A percentile compares a stretch with the other conserved stretches of the same genome.
phyloP scores from a whole-genome alignment of 2,329 filamentous ascomycete genomes.

The Talaromyces sp. region DNA sequence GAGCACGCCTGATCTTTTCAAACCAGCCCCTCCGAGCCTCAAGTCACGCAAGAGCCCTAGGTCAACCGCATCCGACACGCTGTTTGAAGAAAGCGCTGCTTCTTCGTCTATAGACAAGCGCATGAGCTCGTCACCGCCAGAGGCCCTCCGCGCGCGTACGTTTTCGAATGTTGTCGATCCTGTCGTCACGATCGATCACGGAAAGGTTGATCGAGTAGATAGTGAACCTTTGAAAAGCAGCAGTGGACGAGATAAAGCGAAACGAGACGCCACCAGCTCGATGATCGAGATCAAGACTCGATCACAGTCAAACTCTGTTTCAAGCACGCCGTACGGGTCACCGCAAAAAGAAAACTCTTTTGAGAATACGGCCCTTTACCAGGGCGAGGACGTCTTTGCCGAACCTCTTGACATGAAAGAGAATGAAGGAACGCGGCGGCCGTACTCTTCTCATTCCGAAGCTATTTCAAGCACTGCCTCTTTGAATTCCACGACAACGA shows the following conservation, averaged over 20 bases:
- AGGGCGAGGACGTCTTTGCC: constrained; percentile 44
- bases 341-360: constrained; percentile 33
- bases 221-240: constrained; percentile 51
- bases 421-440: constrained; percentile 15
- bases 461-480: constrained; percentile 16
- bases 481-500: constrained; percentile 5
- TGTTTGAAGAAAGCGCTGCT: constrained; percentile 16
- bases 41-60: constrained; percentile 25
- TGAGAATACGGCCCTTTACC: constrained; percentile 30
- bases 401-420: constrained; percentile 34
- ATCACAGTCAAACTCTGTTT: constrained; percentile 53
- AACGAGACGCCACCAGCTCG: constrained; percentile 55
- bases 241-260: constrained; percentile 30
- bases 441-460: constrained; percentile 24
- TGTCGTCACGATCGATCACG: constrained; percentile 61
- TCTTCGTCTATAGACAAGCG: constrained; percentile 27
- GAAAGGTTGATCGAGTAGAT: constrained; percentile 61
- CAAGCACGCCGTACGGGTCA: constrained; percentile 43
- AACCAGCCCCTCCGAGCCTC: constrained; percentile 18
- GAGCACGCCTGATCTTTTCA: constrained; percentile 28
- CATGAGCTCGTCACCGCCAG: constrained; percentile 44
- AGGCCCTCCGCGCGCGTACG: constrained; percentile 56
- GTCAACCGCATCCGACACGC: constrained; percentile 19
- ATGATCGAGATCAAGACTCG: constrained; percentile 66
- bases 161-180: constrained; percentile 61